Evolutionary conservation across 331 rosid genomes (phyloP).

Genomic region (Dryas integrifolia): DNA sequence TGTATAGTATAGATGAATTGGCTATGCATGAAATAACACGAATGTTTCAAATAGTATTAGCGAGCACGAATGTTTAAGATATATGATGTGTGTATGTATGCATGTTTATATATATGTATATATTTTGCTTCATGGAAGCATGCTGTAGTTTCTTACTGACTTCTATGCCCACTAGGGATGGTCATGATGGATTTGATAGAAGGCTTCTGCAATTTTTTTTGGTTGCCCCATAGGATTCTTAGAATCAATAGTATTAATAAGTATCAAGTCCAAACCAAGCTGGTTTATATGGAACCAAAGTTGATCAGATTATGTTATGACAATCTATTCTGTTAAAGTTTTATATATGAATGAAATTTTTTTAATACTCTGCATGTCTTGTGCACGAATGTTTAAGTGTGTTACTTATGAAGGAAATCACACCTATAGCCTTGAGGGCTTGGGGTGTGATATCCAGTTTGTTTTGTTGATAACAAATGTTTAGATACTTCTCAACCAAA

Average conservation of each 20-base stretch:
- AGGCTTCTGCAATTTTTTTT: no score
- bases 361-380: not conserved
- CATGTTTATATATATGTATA: no score
- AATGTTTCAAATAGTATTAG: no score
- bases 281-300: not conserved
- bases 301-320: not conserved
- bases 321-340: not conserved
- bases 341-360: not conserved
- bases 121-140: no score
- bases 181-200: no score
- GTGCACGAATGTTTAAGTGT: not conserved
- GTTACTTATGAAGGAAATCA: not conserved
- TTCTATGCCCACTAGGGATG: no score
- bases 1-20: no score
- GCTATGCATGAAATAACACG: no score
- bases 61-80: no score
- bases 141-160: no score
- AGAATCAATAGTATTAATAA: not conserved
- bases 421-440: not conserved
- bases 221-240: not conserved
- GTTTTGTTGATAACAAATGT: constrained; percentile 12
- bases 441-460: not conserved
- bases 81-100: no score
- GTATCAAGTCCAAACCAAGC: not conserved
- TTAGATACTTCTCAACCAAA: not conserved